Conservation (phyloP, 2,329 filamentous ascomycete genomes). For the Simplicillium sp. region DNA sequence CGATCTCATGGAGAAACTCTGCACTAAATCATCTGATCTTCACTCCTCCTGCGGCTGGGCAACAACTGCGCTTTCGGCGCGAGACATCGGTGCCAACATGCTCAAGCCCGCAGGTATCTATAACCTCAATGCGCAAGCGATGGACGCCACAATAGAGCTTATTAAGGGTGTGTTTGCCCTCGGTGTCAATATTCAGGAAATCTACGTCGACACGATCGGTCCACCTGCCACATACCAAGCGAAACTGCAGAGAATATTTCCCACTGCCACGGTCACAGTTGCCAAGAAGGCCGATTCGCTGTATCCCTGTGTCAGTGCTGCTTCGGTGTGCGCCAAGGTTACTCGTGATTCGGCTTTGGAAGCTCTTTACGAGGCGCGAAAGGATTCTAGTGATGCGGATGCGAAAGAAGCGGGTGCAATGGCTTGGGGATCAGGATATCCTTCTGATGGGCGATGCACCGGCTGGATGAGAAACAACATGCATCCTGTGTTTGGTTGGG, state of each 20-base stretch:
- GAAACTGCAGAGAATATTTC: slow-evolving; percentile 76
- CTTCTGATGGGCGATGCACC: slow-evolving; percentile 73
- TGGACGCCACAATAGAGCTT: slow-evolving; percentile 80
- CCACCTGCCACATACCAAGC: slow-evolving; percentile 74
- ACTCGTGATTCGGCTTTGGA: slow-evolving; percentile 87
- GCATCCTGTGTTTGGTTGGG: slow-evolving; percentile 94
- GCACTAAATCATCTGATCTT: slow-evolving; percentile 47
- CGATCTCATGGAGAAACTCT: slow-evolving; percentile 59
- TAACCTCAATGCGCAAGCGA: slow-evolving; percentile 93
- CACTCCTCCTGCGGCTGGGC: slow-evolving; percentile 67
- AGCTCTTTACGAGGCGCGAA: slow-evolving; percentile 51
- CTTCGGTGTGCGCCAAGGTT: slow-evolving; percentile 92
- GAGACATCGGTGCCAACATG: slow-evolving; percentile 75
- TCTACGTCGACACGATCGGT: slow-evolving; percentile 94
- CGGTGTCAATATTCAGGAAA: slow-evolving; percentile 76
- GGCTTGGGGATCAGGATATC: slow-evolving; percentile 87
- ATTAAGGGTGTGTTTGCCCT: slow-evolving; percentile 67
- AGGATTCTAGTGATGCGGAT: slow-evolving; percentile 17
- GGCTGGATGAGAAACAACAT: slow-evolving; percentile 78
- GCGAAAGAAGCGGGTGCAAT: slow-evolving; percentile 29
- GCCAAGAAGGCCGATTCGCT: slow-evolving; percentile 88
- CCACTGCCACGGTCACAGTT: slow-evolving; percentile 63
- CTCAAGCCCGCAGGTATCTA: slow-evolving; percentile 56
- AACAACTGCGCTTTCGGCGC: slow-evolving; percentile 68
- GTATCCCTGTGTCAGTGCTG: slow-evolving; percentile 87